phyloP scores from a whole-genome alignment of 768 basidiomycete species.

The Floccularia luteovirens region DNA sequence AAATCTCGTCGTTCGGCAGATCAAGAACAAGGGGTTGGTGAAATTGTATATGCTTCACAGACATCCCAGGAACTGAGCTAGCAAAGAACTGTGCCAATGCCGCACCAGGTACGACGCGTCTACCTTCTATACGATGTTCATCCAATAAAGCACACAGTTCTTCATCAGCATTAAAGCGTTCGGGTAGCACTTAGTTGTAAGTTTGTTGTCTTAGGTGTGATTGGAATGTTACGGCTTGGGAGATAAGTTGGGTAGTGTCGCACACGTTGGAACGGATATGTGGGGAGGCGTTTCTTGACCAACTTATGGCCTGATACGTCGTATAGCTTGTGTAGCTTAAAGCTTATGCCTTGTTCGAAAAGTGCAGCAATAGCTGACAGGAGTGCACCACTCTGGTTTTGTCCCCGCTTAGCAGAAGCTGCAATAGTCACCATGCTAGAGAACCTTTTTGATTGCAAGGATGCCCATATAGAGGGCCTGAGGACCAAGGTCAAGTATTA shows the following conservation, averaged over 20 bases:
- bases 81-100: constrained; percentile 24
- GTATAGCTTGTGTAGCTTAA: constrained; percentile 17
- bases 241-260: constrained; percentile 22
- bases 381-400: constrained; percentile 23
- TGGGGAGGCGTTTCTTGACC: constrained; percentile 20
- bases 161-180: constrained; percentile 17
- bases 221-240: constrained; percentile 12
- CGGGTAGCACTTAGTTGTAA: constrained; percentile 5
- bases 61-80: constrained; percentile 8
- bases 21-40: constrained; percentile 21
- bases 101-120: constrained; percentile 24
- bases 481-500: constrained; percentile 25
- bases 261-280: constrained; percentile 27
- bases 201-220: background rate
- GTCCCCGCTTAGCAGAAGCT: constrained; percentile 19
- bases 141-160: constrained; percentile 18
- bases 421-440: constrained; percentile 14
- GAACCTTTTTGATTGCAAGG: constrained; percentile 18
- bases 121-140: constrained; percentile 25
- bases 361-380: constrained; percentile 17
- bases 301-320: constrained; percentile 8
- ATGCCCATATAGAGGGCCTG: constrained; percentile 23
- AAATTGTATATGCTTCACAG: constrained; percentile 20
- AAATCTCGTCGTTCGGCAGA: constrained; percentile 13
- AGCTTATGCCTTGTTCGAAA: constrained; percentile 17